phyloP scores from a whole-genome alignment of 768 basidiomycete genomes.

The Astraeus odoratus region DNA sequence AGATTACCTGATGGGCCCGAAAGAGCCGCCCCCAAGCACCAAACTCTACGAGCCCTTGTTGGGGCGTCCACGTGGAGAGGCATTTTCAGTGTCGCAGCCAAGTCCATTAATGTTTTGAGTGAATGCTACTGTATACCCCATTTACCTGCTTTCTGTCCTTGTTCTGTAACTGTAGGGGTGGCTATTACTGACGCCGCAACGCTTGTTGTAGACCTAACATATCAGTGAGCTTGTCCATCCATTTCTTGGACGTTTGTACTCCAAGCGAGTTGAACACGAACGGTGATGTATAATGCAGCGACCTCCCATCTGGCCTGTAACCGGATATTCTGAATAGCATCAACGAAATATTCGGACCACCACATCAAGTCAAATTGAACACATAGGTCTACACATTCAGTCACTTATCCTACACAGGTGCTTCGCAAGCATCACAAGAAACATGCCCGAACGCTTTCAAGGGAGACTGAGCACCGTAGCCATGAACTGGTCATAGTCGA shows the following conservation, averaged over 20 bases:
- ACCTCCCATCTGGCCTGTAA: background rate
- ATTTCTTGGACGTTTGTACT: background rate
- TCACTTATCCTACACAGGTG: no score
- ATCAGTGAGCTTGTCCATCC: background rate
- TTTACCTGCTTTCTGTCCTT: background rate
- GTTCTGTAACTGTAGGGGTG: background rate
- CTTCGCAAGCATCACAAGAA: no score
- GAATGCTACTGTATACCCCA: background rate
- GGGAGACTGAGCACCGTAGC: slow-evolving; percentile 40
- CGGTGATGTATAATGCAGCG: background rate
- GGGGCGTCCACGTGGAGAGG: slow-evolving; percentile 27
- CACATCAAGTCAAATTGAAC: no score
- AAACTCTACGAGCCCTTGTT: slow-evolving; percentile 15
- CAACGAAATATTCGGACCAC: no score
- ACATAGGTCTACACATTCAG: no score
- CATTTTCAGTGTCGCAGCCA: slow-evolving; percentile 16
- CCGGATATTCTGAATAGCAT: no score
- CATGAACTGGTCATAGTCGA: slow-evolving; percentile 53
- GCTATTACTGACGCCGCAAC: no score
- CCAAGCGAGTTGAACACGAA: background rate
- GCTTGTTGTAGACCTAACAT: background rate
- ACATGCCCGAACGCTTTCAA: no score
- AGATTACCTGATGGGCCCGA: slow-evolving; percentile 25
- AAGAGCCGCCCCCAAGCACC: background rate
- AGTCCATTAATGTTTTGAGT: slow-evolving; percentile 11